phyloP scores from a whole-genome alignment of 2,329 filamentous ascomycete genomes.

The Fusarium nelsonii region DNA sequence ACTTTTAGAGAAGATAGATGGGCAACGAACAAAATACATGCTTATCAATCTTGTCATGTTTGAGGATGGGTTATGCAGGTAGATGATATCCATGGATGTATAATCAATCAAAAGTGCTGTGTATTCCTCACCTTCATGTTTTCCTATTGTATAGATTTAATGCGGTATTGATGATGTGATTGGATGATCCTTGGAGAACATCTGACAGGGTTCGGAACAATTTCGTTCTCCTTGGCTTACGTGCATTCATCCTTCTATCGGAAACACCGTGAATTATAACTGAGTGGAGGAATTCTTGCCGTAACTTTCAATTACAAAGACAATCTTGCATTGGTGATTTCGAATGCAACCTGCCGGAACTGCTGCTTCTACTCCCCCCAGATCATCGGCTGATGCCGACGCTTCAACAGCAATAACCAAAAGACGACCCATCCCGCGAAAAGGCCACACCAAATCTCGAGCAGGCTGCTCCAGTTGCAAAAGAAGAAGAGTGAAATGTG shows the following conservation, averaged over 20 bases:
- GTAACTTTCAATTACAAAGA: too few relatives aligned
- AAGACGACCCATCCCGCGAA: slow-evolving; percentile 51
- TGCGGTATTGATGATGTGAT: slow-evolving; percentile 9
- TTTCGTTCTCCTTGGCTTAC: slow-evolving; percentile 22
- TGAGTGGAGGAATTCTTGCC: background rate
- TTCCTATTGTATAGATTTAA: background rate
- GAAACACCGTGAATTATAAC: background rate
- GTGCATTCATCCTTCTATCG: background rate
- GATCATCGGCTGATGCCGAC: background rate
- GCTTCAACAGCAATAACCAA: slow-evolving; percentile 23
- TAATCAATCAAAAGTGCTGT: slow-evolving; percentile 38
- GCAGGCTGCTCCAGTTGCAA: slow-evolving; percentile 52
- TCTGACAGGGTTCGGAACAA: slow-evolving; percentile 29
- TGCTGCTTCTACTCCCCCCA: slow-evolving; percentile 9
- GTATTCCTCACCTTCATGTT: slow-evolving; percentile 4
- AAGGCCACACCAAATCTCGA: slow-evolving; percentile 54
- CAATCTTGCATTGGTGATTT: background rate
- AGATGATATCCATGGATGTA: slow-evolving; percentile 40
- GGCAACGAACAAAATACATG: slow-evolving; percentile 40
- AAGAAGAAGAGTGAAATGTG: slow-evolving; percentile 61
- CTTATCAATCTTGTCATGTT: slow-evolving; percentile 41
- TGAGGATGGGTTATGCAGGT: slow-evolving; percentile 38
- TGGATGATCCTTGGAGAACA: slow-evolving; percentile 5
- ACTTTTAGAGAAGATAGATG: slow-evolving; percentile 71
- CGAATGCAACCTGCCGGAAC: background rate